phyloP scores from a whole-genome alignment of 768 basidiomycete genomes.

The Sutorius australiensis region DNA sequence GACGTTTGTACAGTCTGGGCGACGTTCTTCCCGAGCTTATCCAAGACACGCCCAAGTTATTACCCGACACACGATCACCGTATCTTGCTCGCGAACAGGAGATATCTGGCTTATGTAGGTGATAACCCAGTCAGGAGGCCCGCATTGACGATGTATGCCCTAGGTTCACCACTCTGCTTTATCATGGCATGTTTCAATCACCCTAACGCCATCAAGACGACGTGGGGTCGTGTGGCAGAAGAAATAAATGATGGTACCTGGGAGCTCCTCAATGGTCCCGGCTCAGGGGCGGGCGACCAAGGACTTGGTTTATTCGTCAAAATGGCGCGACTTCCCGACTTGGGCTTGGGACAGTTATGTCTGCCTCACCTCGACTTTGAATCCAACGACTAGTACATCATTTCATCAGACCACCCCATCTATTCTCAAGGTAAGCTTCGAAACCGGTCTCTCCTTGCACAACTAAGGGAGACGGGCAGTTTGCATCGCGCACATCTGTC shows the following conservation, averaged over 20 bases:
- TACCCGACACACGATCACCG: slow-evolving; percentile 30
- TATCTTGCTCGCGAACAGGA: slow-evolving; percentile 56
- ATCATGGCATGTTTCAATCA: slow-evolving; percentile 65
- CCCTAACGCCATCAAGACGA: slow-evolving; percentile 56
- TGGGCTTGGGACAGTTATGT: slow-evolving; percentile 64
- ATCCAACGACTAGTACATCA: slow-evolving; percentile 11
- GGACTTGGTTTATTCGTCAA: slow-evolving; percentile 62
- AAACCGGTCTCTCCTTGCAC: background rate
- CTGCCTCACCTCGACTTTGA: slow-evolving; percentile 30
- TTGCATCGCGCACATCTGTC: slow-evolving; percentile 13
- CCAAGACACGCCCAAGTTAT: slow-evolving; percentile 18
- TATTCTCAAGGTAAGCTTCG: slow-evolving; percentile 8
- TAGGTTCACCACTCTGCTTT: slow-evolving; percentile 77
- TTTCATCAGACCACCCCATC: background rate
- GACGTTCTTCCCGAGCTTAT: slow-evolving; percentile 55
- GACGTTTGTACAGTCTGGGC: slow-evolving; percentile 65
- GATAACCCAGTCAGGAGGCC: slow-evolving; percentile 3
- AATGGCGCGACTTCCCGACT: slow-evolving; percentile 72
- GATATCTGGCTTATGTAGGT: slow-evolving; percentile 74
- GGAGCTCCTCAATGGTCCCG: slow-evolving; percentile 50
- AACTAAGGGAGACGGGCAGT: slow-evolving; percentile 1
- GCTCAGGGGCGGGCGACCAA: slow-evolving; percentile 33
- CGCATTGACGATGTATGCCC: slow-evolving; percentile 2
- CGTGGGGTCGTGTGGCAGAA: slow-evolving; percentile 66
- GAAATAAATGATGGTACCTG: slow-evolving; percentile 68